Conservation (phyloP, 345 rosid species). For the Arabis hirsuta region DNA sequence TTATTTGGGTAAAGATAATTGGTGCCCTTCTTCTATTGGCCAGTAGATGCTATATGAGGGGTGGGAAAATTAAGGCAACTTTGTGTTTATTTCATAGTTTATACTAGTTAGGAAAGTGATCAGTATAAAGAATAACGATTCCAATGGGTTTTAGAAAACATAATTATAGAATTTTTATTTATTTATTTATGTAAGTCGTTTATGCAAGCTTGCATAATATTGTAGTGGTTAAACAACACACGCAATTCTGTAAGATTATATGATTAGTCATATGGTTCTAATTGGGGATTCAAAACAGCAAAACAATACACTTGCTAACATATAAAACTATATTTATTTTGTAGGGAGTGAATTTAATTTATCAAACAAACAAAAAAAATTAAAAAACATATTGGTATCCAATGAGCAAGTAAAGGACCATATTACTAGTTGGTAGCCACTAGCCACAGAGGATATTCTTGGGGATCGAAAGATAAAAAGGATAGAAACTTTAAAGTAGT, state of each 20-base stretch:
- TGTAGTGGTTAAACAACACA: too few relatives aligned
- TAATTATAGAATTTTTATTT: too few relatives aligned
- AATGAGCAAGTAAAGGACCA: slow-evolving; percentile 22
- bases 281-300: too few relatives aligned
- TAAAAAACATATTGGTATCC: neutral
- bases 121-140: neutral
- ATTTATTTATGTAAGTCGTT: too few relatives aligned
- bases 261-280: too few relatives aligned
- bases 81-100: neutral
- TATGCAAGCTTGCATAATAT: too few relatives aligned
- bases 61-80: neutral
- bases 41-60: neutral
- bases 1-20: slow-evolving; percentile 13
- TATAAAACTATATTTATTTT: too few relatives aligned
- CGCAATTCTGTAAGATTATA: too few relatives aligned
- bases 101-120: neutral
- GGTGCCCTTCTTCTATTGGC: slow-evolving; percentile 13
- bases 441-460: slow-evolving; percentile 34
- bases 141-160: neutral
- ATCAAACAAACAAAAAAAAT: too few relatives aligned
- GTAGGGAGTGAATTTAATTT: too few relatives aligned
- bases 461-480: slow-evolving; percentile 27
- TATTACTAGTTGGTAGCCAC: slow-evolving; percentile 25
- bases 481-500: slow-evolving; percentile 27
- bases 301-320: too few relatives aligned